These are phyloP conservation scores for Marasmius sp. DNA, from an alignment of 1,284 basidiomycete species.

Conservation along the genomic window DNA sequence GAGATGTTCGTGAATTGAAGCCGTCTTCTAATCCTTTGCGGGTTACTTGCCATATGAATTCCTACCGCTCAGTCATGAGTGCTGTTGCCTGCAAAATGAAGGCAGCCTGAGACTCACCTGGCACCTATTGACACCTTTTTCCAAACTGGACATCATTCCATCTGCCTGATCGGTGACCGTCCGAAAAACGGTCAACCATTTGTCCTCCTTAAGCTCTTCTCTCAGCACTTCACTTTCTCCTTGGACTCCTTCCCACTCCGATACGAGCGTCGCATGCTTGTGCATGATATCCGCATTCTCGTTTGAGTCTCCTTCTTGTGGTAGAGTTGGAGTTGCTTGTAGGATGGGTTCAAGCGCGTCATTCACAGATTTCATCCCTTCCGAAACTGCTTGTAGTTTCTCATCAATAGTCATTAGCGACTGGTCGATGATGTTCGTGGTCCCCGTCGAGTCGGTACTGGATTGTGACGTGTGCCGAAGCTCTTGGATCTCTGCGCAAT, in stretches of 20 bases:
- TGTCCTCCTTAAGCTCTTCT: conserved; percentile 93
- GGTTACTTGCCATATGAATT: conserved; percentile 81
- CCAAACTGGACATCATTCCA: conserved; percentile 94
- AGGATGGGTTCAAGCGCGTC: conserved; percentile 62
- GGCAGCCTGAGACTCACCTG: conserved; percentile 48
- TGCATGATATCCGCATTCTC: conserved; percentile 59
- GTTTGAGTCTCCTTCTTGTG: conserved; percentile 36
- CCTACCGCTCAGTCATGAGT: conserved; percentile 40
- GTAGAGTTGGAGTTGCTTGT: conserved; percentile 50
- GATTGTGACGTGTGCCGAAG: conserved; percentile 77
- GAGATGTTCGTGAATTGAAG: conserved; percentile 37
- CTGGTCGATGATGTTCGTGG: conserved; percentile 73
- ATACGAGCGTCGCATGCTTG: conserved; percentile 66
- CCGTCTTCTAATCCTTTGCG: conserved; percentile 51
- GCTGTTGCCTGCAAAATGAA: neutral
- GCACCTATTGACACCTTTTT: conserved; percentile 86
- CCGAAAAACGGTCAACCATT: conserved; percentile 92
- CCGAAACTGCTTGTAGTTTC: conserved; percentile 70
- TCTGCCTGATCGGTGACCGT: conserved; percentile 91
- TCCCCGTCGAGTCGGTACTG: conserved; percentile 53
- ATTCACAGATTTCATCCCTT: conserved; percentile 66
- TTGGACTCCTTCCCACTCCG: conserved; percentile 81
- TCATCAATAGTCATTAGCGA: conserved; percentile 80
- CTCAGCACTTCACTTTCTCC: conserved; percentile 80
- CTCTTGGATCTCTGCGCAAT: conserved; percentile 73